phyloP scores from a whole-genome alignment of 139 green algal genomes.

The Gonium pectorale region DNA sequence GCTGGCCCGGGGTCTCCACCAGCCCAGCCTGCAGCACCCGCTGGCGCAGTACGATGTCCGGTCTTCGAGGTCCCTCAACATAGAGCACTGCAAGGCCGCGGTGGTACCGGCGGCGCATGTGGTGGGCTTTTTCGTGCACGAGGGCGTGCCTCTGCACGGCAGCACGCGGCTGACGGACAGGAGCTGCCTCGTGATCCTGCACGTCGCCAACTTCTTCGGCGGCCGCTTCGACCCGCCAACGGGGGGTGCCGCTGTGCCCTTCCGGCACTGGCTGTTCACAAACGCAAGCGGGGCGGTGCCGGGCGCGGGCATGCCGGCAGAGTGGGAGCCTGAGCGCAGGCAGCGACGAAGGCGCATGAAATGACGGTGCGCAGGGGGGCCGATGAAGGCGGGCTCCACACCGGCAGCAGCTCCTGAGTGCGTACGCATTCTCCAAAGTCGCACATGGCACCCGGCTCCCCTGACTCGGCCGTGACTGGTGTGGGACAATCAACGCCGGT shows the following conservation, averaged over 20 bases:
- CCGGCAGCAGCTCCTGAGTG: too few relatives aligned
- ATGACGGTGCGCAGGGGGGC: too few relatives aligned
- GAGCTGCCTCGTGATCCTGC: neutral
- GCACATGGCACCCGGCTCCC: too few relatives aligned
- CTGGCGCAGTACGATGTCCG: neutral
- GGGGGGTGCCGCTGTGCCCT: neutral
- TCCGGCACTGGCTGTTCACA: constrained; percentile 22
- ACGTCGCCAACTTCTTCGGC: constrained; percentile 14
- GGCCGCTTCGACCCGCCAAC: neutral
- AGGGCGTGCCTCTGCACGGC: neutral
- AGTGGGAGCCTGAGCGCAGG: too few relatives aligned
- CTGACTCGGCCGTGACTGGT: too few relatives aligned
- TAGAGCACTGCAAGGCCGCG: neutral
- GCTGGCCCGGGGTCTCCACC: too few relatives aligned
- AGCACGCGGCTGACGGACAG: neutral
- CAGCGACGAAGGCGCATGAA: too few relatives aligned
- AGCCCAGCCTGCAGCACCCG: neutral
- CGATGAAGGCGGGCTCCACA: too few relatives aligned
- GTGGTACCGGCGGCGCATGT: neutral
- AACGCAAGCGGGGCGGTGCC: too few relatives aligned
- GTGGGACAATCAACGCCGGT: too few relatives aligned
- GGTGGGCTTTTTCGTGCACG: constrained; percentile 25
- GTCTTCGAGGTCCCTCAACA: neutral
- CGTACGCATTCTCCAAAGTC: too few relatives aligned
- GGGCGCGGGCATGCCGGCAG: too few relatives aligned